Conservation (phyloP, 1,284 basidiomycete species). For the Thelephora terrestris region DNA sequence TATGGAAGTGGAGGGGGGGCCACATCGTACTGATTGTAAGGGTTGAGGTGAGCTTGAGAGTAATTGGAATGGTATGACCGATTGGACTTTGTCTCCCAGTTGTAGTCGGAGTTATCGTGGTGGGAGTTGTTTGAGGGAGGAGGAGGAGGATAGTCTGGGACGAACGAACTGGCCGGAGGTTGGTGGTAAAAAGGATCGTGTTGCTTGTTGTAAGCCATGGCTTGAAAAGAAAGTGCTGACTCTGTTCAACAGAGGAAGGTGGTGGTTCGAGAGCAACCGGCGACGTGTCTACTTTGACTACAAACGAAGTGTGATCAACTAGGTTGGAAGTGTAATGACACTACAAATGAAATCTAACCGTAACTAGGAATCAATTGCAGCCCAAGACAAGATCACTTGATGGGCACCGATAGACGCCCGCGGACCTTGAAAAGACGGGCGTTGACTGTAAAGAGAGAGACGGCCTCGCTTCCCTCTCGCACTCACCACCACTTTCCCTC, state of each 20-base stretch:
- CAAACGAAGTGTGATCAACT: too few species aligned
- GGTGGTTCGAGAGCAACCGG: background rate
- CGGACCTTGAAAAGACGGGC: too few species aligned
- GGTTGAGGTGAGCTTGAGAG: conserved; percentile 62
- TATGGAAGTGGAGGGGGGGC: conserved; percentile 44
- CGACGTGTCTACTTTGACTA: too few species aligned
- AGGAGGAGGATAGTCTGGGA: conserved; percentile 27
- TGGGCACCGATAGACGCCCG: too few species aligned
- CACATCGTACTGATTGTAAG: conserved; percentile 36
- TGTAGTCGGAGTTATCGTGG: conserved; percentile 18
- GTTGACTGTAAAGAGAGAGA: too few species aligned
- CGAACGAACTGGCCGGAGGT: conserved; percentile 22
- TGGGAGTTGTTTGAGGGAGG: conserved; percentile 12
- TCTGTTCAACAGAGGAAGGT: background rate
- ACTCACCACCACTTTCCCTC: too few species aligned
- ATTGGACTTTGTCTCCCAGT: conserved; percentile 53
- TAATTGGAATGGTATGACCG: conserved; percentile 59
- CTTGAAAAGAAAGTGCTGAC: background rate
- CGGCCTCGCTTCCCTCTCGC: too few species aligned
- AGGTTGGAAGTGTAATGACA: too few species aligned
- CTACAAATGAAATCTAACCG: too few species aligned
- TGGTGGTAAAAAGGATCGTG: conserved; percentile 41
- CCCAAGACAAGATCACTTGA: too few species aligned
- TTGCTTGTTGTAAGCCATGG: conserved; percentile 48
- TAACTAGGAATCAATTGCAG: too few species aligned